Evolutionary conservation across 2,329 filamentous ascomycete species (phyloP), one percentile per base, ranked within the genome.

Genomic region (Aspergillus sp.): DNA sequence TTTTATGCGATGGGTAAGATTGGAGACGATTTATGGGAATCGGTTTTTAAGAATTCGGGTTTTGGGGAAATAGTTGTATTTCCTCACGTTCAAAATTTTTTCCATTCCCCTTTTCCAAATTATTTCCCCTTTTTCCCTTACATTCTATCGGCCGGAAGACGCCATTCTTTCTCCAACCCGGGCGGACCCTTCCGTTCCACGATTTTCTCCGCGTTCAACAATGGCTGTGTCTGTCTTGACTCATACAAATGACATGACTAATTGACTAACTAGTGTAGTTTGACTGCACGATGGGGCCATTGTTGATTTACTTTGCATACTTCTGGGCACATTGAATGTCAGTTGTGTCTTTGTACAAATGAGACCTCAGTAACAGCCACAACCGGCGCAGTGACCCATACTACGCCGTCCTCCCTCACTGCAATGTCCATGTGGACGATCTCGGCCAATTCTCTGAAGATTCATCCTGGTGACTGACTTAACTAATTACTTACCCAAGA

Each of bases 131-230:
- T 47, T 44, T 48, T 21, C 44, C 30, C 54, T 53, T 49, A 36
- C 36, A 30, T 60, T 42, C 36, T 57, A 59, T 56, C 61, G 54
- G 58, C 59, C 59, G 59, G 51, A 60, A 54, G 39, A 42, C 27
- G 32, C 52, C 27, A 36, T 36, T 56, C 49, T 47, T 50, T 42
- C 19, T 48, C 51, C 30, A 58, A 41, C 62, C 62, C 32, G 62
- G 62, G 60, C 62, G 62, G 62, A 56, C 52, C 60, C 60, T 62
- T 59, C 62, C 62, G 62, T 55, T 7, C 38, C 47, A 17, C 61
- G 56, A 57, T 25, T 53, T 36, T 19, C 49, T 36, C 38, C 56
- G 19, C 50, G 27, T 38, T 36, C 50, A 32, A 5, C 41, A 13
- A 30, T 30, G 27, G 27, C 27, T 49, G 21, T 27, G 6, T 27